These are phyloP conservation scores for Histomonas meleagridis DNA, from an alignment of 208 protist genomes.

Conservation along the genomic window DNA sequence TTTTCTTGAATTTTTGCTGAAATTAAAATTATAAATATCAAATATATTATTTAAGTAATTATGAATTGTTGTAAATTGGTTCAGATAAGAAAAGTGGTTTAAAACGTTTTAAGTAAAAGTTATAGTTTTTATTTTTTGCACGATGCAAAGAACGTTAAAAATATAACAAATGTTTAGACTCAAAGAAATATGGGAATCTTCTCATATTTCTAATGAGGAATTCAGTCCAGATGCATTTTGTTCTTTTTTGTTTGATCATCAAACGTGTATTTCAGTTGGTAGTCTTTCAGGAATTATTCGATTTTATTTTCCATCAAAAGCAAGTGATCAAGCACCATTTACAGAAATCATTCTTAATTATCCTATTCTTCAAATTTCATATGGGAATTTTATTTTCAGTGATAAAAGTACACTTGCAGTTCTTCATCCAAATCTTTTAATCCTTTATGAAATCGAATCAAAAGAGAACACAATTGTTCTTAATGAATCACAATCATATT, in stretches of 20 bases:
- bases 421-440: neutral
- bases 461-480: neutral
- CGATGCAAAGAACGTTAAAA: too few species aligned
- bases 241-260: neutral
- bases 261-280: neutral
- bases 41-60: too few species aligned
- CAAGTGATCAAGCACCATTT: neutral
- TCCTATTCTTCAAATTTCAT: neutral
- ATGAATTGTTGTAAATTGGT: too few species aligned
- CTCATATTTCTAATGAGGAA: neutral
- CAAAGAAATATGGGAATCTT: neutral
- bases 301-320: slow-evolving; percentile 19
- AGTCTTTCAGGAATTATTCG: slow-evolving; percentile 21
- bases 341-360: neutral
- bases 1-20: too few species aligned
- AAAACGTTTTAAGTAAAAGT: too few species aligned
- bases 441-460: neutral
- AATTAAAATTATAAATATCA: too few species aligned
- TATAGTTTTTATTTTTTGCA: too few species aligned
- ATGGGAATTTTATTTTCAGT: neutral
- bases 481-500: neutral
- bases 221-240: neutral
- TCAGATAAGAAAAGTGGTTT: too few species aligned
- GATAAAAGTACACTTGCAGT: neutral
- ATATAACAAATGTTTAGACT: slow-evolving; percentile 30